Percentiles rank a stretch among this genome's conserved stretches.
phyloP scores from a whole-genome alignment of 2,329 filamentous ascomycete species.

The Exophiala phaeomuriformis region DNA sequence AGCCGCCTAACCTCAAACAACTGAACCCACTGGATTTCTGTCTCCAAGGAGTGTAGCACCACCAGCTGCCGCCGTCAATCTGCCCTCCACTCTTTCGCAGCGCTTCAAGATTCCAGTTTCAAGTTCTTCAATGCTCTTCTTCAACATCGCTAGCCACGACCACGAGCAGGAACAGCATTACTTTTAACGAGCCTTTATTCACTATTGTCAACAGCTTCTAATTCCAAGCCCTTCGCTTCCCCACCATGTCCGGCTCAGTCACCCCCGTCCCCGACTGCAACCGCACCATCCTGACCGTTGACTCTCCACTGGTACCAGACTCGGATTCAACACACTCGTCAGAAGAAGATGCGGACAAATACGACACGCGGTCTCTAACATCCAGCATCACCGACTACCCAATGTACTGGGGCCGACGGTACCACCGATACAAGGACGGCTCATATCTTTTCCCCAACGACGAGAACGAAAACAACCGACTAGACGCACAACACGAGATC shows the following conservation, averaged over 20 bases:
- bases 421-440: conserved; percentile 42
- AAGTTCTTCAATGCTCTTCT: neutral
- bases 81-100: no score
- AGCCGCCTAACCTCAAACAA: no score
- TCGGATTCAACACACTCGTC: conserved; percentile 19
- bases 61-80: no score
- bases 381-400: conserved; percentile 40
- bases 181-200: no score
- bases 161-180: neutral
- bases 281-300: conserved; percentile 10
- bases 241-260: conserved; percentile 2
- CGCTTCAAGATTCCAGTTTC: neutral
- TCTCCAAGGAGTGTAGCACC: no score
- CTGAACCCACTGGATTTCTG: no score
- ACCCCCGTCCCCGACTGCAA: neutral
- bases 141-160: neutral
- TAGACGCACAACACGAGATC: conserved; percentile 51
- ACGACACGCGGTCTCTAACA: conserved; percentile 38
- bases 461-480: conserved; percentile 48
- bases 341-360: conserved; percentile 5
- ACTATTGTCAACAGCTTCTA: neutral
- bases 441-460: conserved; percentile 47
- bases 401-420: conserved; percentile 37
- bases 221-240: neutral
- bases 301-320: conserved; percentile 18